Percentiles rank a stretch among this genome's conserved stretches.
phyloP scores from a whole-genome alignment of 208 protist genomes.

The Blastocrithidia nonstop region DNA sequence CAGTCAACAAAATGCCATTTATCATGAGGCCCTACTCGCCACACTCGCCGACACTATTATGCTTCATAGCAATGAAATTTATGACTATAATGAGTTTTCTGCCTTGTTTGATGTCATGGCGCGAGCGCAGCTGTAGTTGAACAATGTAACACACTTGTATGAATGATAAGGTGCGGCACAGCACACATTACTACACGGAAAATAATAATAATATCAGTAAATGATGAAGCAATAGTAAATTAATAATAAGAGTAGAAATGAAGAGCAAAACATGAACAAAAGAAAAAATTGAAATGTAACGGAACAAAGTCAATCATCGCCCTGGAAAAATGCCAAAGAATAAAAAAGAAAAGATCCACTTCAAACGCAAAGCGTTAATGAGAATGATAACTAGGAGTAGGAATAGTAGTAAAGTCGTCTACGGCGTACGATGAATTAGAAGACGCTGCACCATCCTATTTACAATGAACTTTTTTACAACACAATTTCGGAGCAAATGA shows the following conservation, averaged over 20 bases:
- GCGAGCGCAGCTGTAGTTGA: slow-evolving; percentile 20
- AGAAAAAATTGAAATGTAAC: no score
- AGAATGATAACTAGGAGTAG: no score
- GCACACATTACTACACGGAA: no score
- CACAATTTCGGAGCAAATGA: slow-evolving; percentile 11
- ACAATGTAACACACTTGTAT: slow-evolving; percentile 1
- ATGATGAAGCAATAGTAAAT: no score
- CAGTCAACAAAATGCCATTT: slow-evolving; percentile 27
- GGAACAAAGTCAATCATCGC: no score
- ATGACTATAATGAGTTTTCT: slow-evolving; percentile 4
- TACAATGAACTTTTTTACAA: slow-evolving; percentile 20
- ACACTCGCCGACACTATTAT: slow-evolving; percentile 49
- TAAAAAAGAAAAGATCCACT: not conserved
- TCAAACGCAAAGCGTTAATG: not conserved
- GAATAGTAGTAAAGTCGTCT: no score
- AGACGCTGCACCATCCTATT: slow-evolving; percentile 14
- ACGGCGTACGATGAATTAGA: not conserved
- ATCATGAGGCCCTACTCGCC: slow-evolving; percentile 20
- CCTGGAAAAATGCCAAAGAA: not conserved
- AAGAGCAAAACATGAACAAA: no score
- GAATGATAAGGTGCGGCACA: no score
- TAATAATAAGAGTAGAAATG: no score
- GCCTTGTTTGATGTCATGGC: slow-evolving; percentile 34
- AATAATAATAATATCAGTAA: no score
- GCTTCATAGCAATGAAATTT: slow-evolving; percentile 5